Evolutionary conservation across 179 eudicot species (phyloP), one percentile per base, ranked within the genome.

Genomic region (Gypsophila paniculata): DNA sequence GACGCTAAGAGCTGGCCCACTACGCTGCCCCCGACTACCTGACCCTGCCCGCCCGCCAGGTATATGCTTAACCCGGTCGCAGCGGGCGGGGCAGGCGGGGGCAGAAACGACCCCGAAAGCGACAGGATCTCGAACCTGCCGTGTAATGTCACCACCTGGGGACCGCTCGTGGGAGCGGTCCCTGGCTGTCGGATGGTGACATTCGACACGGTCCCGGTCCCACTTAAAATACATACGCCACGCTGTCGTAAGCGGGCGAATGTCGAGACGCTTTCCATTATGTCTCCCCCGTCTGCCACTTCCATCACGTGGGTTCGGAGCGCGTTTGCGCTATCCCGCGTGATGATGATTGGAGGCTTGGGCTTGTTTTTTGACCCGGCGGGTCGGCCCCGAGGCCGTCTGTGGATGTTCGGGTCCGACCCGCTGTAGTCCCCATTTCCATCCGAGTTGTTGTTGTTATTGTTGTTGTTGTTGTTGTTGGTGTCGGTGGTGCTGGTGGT

Each of bases 241-340:
- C 84, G 84, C 72, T 81, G 84, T 5, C 84, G 81, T 22, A 79
- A 73, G 2, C 84, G 70, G 0, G 84, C 84, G n/a, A 81, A 81
- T 48, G 70, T 78, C 3, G 81, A 72, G 2, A 81, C 76, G 21
- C 81, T 71, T 0, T 81, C 84, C 84, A 81, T 81, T 52, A 81
- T 60, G 32, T 81, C 84, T 10, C 84, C 77, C n/a, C 84, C 84
- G 25, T 81, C 84, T 0, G 84, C 71, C 3, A 81, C 79, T 67
- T 81, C 84, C 81, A 81, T 81, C 4, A 81, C 84, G 62, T 81
- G 84, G 21, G 84, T 81, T 6, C 84, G 76, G 11, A 81, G 81
- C 7, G 84, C 84, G 72, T 81, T 81, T 9, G 84, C 84, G 69
- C 81, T 81, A 60, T 81, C 84, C 0, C 81, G 74, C 8, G 84